Conservation (phyloP, 352 stramenopile genomes). For the Globisporangium nodosum region DNA sequence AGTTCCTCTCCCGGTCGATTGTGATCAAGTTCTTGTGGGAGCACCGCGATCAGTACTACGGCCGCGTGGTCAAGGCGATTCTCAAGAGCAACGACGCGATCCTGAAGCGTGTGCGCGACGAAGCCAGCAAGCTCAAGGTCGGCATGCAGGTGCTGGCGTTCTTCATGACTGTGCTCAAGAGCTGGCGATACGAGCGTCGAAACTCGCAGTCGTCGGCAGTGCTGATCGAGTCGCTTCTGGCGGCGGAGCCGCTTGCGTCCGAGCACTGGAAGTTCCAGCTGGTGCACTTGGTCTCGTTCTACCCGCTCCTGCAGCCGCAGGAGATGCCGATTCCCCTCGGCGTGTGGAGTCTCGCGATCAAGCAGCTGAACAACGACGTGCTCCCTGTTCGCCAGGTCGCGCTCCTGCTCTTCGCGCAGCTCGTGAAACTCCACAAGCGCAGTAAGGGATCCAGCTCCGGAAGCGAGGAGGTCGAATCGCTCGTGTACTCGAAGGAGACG, state of each 20-base stretch:
- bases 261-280: slow-evolving; percentile 79
- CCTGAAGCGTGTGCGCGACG: slow-evolving; percentile 43
- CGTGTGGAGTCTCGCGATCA: slow-evolving; percentile 51
- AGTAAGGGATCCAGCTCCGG: not conserved
- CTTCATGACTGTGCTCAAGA: slow-evolving; percentile 43
- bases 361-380: slow-evolving; percentile 49
- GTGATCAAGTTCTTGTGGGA: slow-evolving; percentile 47
- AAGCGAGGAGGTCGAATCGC: slow-evolving; percentile 14
- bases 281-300: slow-evolving; percentile 65
- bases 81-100: slow-evolving; percentile 43
- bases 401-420: slow-evolving; percentile 39
- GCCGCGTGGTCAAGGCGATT: slow-evolving; percentile 34
- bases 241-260: slow-evolving; percentile 25
- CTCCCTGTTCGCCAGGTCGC: slow-evolving; percentile 58
- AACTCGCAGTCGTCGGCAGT: slow-evolving; percentile 5
- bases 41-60: slow-evolving; percentile 26
- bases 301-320: slow-evolving; percentile 49
- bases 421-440: slow-evolving; percentile 44
- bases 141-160: slow-evolving; percentile 47
- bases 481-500: slow-evolving; percentile 45
- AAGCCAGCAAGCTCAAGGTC: slow-evolving; percentile 54
- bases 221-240: slow-evolving; percentile 30
- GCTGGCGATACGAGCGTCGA: slow-evolving; percentile 43
- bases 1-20: slow-evolving; percentile 33
- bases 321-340: slow-evolving; percentile 30